Evolutionary conservation across 345 rosid genomes (phyloP).

Genomic region (Salix purpurea): DNA sequence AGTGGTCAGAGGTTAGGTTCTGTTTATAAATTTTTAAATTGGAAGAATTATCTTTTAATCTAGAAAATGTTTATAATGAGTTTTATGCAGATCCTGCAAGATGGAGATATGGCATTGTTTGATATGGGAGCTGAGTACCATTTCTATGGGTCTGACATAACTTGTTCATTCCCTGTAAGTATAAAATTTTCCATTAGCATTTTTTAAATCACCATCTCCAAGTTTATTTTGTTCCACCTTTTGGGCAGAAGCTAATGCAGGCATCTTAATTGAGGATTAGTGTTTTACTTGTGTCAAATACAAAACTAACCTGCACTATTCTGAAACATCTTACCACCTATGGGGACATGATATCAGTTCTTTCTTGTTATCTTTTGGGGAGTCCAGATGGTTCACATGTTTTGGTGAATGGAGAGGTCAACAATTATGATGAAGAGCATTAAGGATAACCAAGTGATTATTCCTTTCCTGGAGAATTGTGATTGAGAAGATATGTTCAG

Average conservation of each 20-base stretch:
- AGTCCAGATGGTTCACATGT: too few species aligned
- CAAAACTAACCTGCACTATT: not conserved
- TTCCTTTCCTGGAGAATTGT: too few species aligned
- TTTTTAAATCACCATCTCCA: not conserved
- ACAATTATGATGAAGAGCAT: too few species aligned
- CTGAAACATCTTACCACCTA: not conserved
- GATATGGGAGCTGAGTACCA: constrained; percentile 96
- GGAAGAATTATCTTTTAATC: not conserved
- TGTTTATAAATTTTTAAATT: constrained; percentile 1
- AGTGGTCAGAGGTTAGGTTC: too few species aligned
- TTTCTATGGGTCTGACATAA: constrained; percentile 93
- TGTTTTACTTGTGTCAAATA: not conserved
- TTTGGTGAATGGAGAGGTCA: not conserved
- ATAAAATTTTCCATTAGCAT: not conserved
- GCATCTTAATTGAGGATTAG: not conserved
- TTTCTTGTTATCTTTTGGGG: too few species aligned
- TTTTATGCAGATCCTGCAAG: constrained; percentile 60
- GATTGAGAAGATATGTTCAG: too few species aligned
- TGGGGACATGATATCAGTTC: too few species aligned
- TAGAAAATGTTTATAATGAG: too few species aligned
- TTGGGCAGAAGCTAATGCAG: not conserved
- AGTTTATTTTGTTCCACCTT: not conserved
- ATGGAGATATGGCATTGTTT: constrained; percentile 90
- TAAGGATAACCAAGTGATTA: too few species aligned
- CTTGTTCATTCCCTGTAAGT: constrained; percentile 93